A percentile compares a stretch with the other conserved stretches of the same genome.
Conservation (phyloP, 2,329 filamentous ascomycete species). For the Verticillium longisporum region DNA sequence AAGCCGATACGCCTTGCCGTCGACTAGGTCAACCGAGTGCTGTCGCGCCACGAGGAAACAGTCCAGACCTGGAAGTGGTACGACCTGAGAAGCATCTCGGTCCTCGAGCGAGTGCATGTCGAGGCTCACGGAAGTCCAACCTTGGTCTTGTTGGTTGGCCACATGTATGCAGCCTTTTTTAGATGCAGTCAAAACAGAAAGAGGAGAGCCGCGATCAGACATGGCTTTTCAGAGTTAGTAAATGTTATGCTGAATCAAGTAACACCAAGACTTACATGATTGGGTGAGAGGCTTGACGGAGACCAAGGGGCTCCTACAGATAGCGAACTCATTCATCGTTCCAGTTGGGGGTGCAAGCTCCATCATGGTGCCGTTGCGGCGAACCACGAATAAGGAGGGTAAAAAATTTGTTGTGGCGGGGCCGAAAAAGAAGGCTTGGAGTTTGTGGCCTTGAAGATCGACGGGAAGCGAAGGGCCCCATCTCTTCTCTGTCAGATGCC, state of each 20-base stretch:
- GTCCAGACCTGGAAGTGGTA: constrained; percentile 51
- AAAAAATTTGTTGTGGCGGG: constrained; percentile 25
- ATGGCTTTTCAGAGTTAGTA: constrained; percentile 10
- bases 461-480: constrained; percentile 51
- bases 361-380: constrained; percentile 55
- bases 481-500: constrained; percentile 50
- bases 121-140: constrained; percentile 45
- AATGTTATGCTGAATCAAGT: background rate
- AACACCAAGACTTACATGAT: background rate
- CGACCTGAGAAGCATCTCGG: constrained; percentile 46
- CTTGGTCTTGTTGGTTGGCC: constrained; percentile 25
- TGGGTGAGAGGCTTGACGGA: constrained; percentile 37
- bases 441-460: constrained; percentile 50
- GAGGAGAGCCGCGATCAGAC: constrained; percentile 12
- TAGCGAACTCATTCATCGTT: constrained; percentile 32
- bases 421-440: constrained; percentile 59
- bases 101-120: constrained; percentile 28
- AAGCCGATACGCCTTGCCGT: constrained; percentile 34
- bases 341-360: constrained; percentile 46
- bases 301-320: constrained; percentile 46
- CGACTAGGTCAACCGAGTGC: constrained; percentile 50
- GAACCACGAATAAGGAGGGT: constrained; percentile 52
- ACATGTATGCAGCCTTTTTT: constrained; percentile 43
- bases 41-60: constrained; percentile 54
- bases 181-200: constrained; percentile 40